phyloP scores from a whole-genome alignment of 495 filamentous ascomycete genomes.

The Hypoxylon lienhwacheense region DNA sequence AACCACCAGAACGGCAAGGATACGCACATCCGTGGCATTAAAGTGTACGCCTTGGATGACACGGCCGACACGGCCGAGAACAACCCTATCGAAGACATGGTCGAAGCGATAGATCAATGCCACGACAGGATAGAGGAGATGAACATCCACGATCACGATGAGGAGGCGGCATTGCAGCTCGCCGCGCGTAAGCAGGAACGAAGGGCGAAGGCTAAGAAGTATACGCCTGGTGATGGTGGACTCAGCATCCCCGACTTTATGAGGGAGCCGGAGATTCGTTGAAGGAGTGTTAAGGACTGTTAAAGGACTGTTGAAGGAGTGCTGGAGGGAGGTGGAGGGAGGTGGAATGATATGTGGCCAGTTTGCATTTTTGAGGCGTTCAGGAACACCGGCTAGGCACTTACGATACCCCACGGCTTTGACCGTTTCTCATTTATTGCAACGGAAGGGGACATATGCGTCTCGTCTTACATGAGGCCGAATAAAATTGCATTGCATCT shows the following conservation, averaged over 20 bases:
- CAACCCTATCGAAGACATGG: slow-evolving; percentile 38
- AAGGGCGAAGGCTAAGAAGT: slow-evolving; percentile 33
- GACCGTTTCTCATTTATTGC: slow-evolving; percentile 3
- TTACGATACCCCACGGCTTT: slow-evolving; percentile 24
- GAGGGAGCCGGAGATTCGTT: slow-evolving; percentile 52
- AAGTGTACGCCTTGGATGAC: slow-evolving; percentile 81
- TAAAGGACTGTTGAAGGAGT: slow-evolving; percentile 45
- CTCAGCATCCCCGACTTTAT: slow-evolving; percentile 47
- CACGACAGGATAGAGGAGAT: slow-evolving; percentile 20
- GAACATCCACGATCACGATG: slow-evolving; percentile 38
- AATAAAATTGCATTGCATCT: neutral
- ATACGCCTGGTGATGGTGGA: slow-evolving; percentile 37
- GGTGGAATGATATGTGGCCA: neutral
- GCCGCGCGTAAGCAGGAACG: slow-evolving; percentile 14
- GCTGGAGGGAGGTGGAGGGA: too few species aligned
- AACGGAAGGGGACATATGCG: neutral
- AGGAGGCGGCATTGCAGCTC: slow-evolving; percentile 28
- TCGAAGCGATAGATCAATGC: slow-evolving; percentile 34
- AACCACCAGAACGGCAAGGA: slow-evolving; percentile 99
- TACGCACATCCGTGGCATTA: slow-evolving; percentile 90
- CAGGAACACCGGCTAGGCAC: slow-evolving; percentile 7
- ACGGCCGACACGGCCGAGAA: slow-evolving; percentile 37
- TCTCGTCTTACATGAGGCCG: neutral
- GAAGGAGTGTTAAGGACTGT: slow-evolving; percentile 7
- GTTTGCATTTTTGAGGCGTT: slow-evolving; percentile 20